These are phyloP conservation scores for Parathielavia appendiculata DNA, from an alignment of 495 filamentous ascomycete species.

Conservation along the genomic window DNA sequence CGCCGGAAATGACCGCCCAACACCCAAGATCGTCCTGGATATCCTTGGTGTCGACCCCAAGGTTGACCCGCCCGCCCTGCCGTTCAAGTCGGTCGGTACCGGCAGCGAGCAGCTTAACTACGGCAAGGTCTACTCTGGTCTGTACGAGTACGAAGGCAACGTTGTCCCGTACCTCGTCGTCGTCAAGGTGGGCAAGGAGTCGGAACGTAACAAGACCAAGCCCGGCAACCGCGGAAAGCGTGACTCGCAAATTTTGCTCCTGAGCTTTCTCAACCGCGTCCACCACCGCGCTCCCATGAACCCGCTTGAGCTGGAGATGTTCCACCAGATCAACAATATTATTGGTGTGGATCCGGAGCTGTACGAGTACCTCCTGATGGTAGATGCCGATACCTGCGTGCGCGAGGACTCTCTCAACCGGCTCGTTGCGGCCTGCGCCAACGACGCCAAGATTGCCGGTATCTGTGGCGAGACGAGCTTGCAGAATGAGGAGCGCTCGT, in stretches of 20 bases:
- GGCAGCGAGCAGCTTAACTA: conserved; percentile 95
- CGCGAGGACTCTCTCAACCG: conserved; percentile 87
- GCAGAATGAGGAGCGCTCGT: conserved; percentile 87
- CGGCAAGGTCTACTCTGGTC: conserved; percentile 95
- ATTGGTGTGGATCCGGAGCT: conserved; percentile 96
- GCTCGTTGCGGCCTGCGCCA: conserved; percentile 85
- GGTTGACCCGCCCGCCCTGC: conserved; percentile 86
- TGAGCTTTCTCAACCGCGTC: conserved; percentile 94
- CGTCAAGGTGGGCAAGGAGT: conserved; percentile 96
- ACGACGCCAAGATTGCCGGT: conserved; percentile 92
- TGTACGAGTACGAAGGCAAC: conserved; percentile 96
- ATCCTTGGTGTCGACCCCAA: conserved; percentile 97
- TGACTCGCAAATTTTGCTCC: conserved; percentile 81
- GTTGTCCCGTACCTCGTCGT: conserved; percentile 94
- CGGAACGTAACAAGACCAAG: conserved; percentile 84
- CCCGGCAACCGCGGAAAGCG: conserved; percentile 97
- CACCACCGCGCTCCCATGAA: conserved; percentile 92
- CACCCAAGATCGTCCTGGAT: conserved; percentile 94
- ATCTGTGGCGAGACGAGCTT: conserved; percentile 97
- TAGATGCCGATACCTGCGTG: conserved; percentile 96
- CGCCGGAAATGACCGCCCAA: conserved; percentile 92
- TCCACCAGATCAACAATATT: conserved; percentile 98
- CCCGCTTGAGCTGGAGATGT: conserved; percentile 93
- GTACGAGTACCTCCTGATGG: conserved; percentile 96
- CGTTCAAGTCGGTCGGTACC: conserved; percentile 85